phyloP scores from a whole-genome alignment of 2,329 filamentous ascomycete genomes.

The Mariannaea sp. region DNA sequence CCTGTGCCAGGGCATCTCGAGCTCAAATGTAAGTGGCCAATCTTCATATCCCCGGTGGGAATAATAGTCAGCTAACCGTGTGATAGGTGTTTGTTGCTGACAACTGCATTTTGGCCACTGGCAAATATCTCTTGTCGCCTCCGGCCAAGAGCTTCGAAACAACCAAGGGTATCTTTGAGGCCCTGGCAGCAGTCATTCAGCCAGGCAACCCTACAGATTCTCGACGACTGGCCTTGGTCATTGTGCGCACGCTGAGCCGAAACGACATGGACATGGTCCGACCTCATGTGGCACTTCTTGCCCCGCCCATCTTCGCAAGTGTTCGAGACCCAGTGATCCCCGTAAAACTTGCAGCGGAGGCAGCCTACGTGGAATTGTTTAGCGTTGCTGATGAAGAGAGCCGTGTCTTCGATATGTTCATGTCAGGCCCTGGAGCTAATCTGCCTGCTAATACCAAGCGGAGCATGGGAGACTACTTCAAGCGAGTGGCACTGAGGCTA shows the following conservation, averaged over 20 bases:
- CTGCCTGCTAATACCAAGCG: constrained; percentile 76
- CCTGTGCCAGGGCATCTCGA: constrained; percentile 78
- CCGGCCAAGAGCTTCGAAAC: constrained; percentile 73
- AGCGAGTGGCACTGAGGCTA: constrained; percentile 82
- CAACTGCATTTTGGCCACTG: constrained; percentile 85
- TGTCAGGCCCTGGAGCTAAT: constrained; percentile 68
- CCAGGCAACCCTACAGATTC: constrained; percentile 82
- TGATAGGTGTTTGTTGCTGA: constrained; percentile 80
- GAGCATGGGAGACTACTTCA: constrained; percentile 97
- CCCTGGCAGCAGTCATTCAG: constrained; percentile 74
- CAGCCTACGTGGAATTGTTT: constrained; percentile 90
- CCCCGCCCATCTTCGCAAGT: constrained; percentile 82
- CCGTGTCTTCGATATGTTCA: constrained; percentile 88
- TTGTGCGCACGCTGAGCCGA: constrained; percentile 83
- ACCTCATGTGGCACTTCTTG: constrained; percentile 80
- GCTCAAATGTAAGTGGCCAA: constrained; percentile 68
- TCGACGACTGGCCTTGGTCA: constrained; percentile 82
- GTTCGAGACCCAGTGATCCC: constrained; percentile 93
- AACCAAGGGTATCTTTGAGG: constrained; percentile 79
- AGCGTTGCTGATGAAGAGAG: constrained; percentile 85
- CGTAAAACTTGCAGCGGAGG: constrained; percentile 92
- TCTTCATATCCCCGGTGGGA: neutral
- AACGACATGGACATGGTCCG: constrained; percentile 79
- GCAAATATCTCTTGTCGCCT: constrained; percentile 81
- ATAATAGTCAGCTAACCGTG: constrained; percentile 1